Base-by-base conservation (phyloP, 2,329 filamentous ascomycete species). In the Trichoderma sp. region DNA sequence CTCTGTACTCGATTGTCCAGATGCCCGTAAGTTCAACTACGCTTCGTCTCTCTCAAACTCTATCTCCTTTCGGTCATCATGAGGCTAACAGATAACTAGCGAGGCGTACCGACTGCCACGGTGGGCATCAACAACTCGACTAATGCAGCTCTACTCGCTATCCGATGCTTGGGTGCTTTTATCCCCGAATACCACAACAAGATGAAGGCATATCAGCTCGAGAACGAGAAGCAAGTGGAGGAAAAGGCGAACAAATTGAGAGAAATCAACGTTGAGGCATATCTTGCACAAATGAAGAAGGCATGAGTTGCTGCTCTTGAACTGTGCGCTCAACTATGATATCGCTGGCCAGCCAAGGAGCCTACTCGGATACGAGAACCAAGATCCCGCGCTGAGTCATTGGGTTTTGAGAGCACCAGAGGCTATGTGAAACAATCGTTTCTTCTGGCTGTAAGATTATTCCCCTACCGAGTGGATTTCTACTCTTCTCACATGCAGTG, bases 71-170 rank as follows among this genome's bases (percentile, higher is more conserved):
- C 70, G 79, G 77, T 4, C 5, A 8, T 35, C 3, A 25, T 4
- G 1, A 42, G 4, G n/a, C 60, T 64, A 13, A 64, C 13, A 12
- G 8, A 2, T 12, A 4, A 22, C 2, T 12, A 66, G 63, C 79
- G 85, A 73, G 91, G 91, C 13, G 86, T 90, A 59, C 91, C 91
- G 10, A 89, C 90, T 15, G 90, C 91, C 6, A 93, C 90, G 0
- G 90, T 94, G 4, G 91, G 88, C 12, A 92, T 93, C 77, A 92
- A 92, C 78, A 93, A 93, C 79, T 90, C 89, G 27, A 90, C 90
- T 66, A 94, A 93, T 73, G 91, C 91, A 0, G 91, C 88, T 0
- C 81, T 93, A 19, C 79, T 92, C n/a, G 90, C 91, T 0, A 84
- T 90, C 22, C 82, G 90, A 19, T 90, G 92, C 37, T 77, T 93